A percentile compares a stretch with the other conserved stretches of the same genome.
These are phyloP conservation scores for Elaphomyces granulatus DNA, from an alignment of 495 filamentous ascomycete species.

Conservation along the genomic window DNA sequence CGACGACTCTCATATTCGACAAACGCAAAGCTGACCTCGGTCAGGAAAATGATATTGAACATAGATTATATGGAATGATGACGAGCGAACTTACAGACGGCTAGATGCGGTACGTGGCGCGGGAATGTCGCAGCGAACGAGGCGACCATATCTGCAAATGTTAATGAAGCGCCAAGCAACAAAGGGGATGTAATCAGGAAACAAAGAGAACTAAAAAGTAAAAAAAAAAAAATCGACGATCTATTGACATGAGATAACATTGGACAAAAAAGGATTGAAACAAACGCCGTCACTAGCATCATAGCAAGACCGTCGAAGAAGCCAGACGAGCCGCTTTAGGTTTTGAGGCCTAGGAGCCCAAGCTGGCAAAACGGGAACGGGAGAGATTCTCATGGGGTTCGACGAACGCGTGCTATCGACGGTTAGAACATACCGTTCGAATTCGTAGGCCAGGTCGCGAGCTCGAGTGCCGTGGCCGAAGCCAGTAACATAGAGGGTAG, in stretches of 20 bases:
- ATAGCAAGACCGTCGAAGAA: background rate
- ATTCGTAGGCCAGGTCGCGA: slow-evolving; percentile 99
- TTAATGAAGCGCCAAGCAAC: too few relatives aligned
- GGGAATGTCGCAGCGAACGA: slow-evolving; percentile 97
- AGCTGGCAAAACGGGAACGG: slow-evolving; percentile 4
- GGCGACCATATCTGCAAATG: slow-evolving; percentile 73
- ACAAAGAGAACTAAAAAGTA: too few relatives aligned
- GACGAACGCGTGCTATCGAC: slow-evolving; percentile 38
- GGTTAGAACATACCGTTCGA: slow-evolving; percentile 84
- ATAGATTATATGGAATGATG: slow-evolving; percentile 9
- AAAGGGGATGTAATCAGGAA: too few relatives aligned
- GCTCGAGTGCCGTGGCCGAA: slow-evolving; percentile 99
- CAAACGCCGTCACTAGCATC: too few relatives aligned
- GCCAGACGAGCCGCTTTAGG: background rate
- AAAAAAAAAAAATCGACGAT: too few relatives aligned
- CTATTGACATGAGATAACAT: too few relatives aligned
- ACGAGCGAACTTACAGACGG: slow-evolving; percentile 62
- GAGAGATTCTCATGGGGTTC: slow-evolving; percentile 20
- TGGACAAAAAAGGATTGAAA: too few relatives aligned
- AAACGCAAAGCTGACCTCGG: slow-evolving; percentile 76
- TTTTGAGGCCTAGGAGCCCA: slow-evolving; percentile 2
- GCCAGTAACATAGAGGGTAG: slow-evolving; percentile 93
- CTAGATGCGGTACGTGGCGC: slow-evolving; percentile 85
- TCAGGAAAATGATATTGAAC: slow-evolving; percentile 4
- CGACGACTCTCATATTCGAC: slow-evolving; percentile 99